Evolutionary conservation across 768 basidiomycete species (phyloP).

Genomic region (Auricularia sp.): DNA sequence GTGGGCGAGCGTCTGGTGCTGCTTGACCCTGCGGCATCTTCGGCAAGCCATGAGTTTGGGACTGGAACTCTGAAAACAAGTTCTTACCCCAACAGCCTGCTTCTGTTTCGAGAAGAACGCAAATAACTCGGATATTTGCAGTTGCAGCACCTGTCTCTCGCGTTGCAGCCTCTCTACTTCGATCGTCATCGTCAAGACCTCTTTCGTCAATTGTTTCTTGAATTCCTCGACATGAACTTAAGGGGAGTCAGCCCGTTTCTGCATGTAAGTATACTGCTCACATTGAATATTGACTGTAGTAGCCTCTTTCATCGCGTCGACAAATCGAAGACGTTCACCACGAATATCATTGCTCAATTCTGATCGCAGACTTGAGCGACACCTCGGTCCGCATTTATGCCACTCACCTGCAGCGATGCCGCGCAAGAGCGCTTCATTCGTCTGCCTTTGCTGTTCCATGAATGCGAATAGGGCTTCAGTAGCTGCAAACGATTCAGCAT

Average conservation of each 20-base stretch:
- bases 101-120: conserved; percentile 57
- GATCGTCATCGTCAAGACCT: conserved; percentile 63
- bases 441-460: conserved; percentile 57
- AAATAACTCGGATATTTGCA: conserved; percentile 64
- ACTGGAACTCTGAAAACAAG: not conserved
- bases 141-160: conserved; percentile 55
- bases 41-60: not conserved
- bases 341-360: conserved; percentile 78
- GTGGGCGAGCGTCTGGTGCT: not conserved
- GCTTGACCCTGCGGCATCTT: not conserved
- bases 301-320: conserved; percentile 92
- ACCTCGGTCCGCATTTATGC: not conserved
- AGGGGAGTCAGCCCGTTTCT: conserved; percentile 8
- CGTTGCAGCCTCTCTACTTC: conserved; percentile 60
- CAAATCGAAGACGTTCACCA: conserved; percentile 75
- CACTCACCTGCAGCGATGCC: conserved; percentile 51
- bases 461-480: conserved; percentile 47
- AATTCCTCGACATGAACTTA: conserved; percentile 80
- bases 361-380: conserved; percentile 17
- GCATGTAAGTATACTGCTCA: conserved; percentile 18
- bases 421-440: conserved; percentile 62
- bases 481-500: conserved; percentile 26
- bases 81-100: not conserved
- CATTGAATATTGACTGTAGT: conserved; percentile 80
- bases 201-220: conserved; percentile 66